Conservation (phyloP, 371 early-diverging fungal species). For the Gilbertella persicaria region DNA sequence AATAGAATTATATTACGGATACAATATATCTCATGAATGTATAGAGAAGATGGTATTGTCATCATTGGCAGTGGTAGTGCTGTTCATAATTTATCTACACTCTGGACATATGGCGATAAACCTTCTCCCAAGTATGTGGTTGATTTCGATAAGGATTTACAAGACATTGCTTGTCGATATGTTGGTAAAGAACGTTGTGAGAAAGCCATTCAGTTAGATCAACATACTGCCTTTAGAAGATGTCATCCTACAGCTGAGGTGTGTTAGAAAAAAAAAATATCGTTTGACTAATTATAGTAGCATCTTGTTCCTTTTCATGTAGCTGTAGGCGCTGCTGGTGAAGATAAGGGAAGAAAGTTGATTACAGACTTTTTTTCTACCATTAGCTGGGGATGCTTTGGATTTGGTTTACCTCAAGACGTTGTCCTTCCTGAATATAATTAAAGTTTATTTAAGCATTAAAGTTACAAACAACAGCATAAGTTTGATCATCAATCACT, state of each 20-base stretch:
- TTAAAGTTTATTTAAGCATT: constrained; percentile 21
- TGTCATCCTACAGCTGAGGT: constrained; percentile 46
- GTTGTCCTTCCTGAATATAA: background rate
- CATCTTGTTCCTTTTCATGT: constrained; percentile 40
- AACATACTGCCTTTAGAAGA: constrained; percentile 28
- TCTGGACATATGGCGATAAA: constrained; percentile 29
- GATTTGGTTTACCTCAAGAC: constrained; percentile 28
- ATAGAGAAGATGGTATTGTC: constrained; percentile 53
- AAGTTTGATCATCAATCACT: constrained; percentile 54
- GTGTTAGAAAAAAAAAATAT: background rate
- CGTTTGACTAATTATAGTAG: background rate
- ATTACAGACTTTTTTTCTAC: constrained; percentile 27
- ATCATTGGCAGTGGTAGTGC: constrained; percentile 67
- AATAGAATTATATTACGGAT: background rate
- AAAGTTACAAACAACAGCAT: constrained; percentile 44
- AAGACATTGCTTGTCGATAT: constrained; percentile 14
- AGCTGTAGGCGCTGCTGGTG: constrained; percentile 36
- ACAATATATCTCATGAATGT: background rate
- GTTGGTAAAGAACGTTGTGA: constrained; percentile 26
- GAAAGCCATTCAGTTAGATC: constrained; percentile 17
- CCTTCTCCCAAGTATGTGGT: constrained; percentile 29
- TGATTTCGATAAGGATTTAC: constrained; percentile 32
- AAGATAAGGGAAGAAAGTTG: constrained; percentile 26
- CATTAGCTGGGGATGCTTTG: constrained; percentile 30
- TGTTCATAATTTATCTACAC: constrained; percentile 56